Conservation (phyloP, 306 rosid genomes). For the Rubus idaeus region DNA sequence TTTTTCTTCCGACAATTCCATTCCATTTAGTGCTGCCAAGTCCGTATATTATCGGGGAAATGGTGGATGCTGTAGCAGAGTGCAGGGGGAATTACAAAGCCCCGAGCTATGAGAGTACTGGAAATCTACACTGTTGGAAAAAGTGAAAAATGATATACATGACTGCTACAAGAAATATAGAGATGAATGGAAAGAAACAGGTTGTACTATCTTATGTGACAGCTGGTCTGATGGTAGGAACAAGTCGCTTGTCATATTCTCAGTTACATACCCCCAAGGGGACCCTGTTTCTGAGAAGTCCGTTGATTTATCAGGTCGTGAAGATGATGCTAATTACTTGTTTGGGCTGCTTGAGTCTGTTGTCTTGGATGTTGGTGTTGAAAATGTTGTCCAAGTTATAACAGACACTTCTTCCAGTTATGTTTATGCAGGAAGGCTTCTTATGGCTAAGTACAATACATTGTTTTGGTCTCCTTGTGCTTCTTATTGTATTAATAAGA, state of each 20-base stretch:
- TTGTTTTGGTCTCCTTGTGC: constrained; percentile 83
- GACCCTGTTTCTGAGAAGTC: constrained; percentile 55
- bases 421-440: constrained; percentile 56
- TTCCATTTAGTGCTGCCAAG: constrained; percentile 66
- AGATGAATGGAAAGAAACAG: constrained; percentile 70
- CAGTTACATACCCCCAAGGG: constrained; percentile 56
- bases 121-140: constrained; percentile 54
- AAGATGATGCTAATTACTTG: constrained; percentile 50
- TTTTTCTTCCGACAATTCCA: constrained; percentile 63
- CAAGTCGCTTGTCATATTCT: constrained; percentile 51
- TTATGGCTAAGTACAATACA: constrained; percentile 59
- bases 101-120: constrained; percentile 60
- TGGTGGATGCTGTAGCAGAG: constrained; percentile 62
- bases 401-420: constrained; percentile 54
- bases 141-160: constrained; percentile 55
- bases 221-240: constrained; percentile 54
- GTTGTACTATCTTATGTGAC: constrained; percentile 64
- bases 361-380: constrained; percentile 61
- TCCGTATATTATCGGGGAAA: constrained; percentile 63
- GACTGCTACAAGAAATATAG: constrained; percentile 45
- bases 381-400: constrained; percentile 73
- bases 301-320: constrained; percentile 55
- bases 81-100: constrained; percentile 68
- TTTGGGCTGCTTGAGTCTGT: constrained; percentile 59
- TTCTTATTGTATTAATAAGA: constrained; percentile 56